A percentile compares a stretch with the other conserved stretches of the same genome.
These are phyloP conservation scores for Colletotrichum tabaci DNA, from an alignment of 2,329 filamentous ascomycete species.

Conservation along the genomic window DNA sequence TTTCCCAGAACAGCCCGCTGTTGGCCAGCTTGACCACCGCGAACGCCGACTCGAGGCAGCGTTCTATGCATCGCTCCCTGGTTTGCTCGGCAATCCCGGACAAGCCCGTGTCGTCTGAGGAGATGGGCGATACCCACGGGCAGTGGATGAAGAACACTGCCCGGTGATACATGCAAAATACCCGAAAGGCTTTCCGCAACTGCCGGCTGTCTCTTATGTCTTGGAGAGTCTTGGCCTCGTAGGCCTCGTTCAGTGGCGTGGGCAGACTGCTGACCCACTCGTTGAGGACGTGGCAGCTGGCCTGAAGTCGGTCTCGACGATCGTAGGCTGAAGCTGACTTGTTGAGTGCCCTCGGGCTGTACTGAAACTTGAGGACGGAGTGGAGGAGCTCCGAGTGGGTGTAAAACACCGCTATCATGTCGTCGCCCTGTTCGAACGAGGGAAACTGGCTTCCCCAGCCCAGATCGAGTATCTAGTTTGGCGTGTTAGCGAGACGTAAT, in stretches of 20 bases:
- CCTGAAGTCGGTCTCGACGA: conserved; percentile 25
- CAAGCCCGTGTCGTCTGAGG: conserved; percentile 1
- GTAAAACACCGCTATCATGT: conserved; percentile 32
- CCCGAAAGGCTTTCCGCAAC: conserved; percentile 23
- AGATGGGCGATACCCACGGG: conserved; percentile 22
- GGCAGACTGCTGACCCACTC: conserved; percentile 27
- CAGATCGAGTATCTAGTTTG: conserved; percentile 20
- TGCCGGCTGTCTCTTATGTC: conserved; percentile 17
- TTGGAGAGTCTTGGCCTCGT: conserved; percentile 22
- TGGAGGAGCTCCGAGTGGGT: conserved; percentile 34
- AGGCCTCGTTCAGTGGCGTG: conserved; percentile 22
- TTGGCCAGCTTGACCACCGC: conserved; percentile 32
- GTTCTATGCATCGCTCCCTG: conserved; percentile 21
- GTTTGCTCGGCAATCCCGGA: conserved; percentile 16
- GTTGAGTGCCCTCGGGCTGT: conserved; percentile 26
- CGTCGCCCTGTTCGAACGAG: conserved; percentile 27
- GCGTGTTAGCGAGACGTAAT: background rate
- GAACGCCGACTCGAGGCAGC: conserved; percentile 33
- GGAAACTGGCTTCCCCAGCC: conserved; percentile 27
- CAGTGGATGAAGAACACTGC: conserved; percentile 32
- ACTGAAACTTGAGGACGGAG: conserved; percentile 31
- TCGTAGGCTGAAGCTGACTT: conserved; percentile 22
- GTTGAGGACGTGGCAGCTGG: conserved; percentile 31
- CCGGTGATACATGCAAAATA: conserved; percentile 37
- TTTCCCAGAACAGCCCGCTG: conserved; percentile 29